Base-by-base conservation (phyloP, 306 rosid species). In the Trichosanthes cucumerina region DNA sequence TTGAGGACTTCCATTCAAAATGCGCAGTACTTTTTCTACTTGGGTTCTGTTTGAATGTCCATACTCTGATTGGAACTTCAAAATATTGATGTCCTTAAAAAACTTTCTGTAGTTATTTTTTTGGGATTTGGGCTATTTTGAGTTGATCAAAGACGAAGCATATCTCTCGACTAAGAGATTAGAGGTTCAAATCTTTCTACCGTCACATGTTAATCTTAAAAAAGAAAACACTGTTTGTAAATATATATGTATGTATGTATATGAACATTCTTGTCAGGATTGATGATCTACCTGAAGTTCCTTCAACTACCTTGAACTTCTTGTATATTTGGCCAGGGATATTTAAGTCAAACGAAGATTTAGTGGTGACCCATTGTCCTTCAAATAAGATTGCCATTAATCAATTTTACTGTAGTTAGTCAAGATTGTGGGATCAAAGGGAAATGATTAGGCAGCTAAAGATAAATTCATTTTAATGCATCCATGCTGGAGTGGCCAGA, bases 381-480 rank as follows among this genome's bases (percentile, higher is more conserved):
- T 14, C 24, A 74, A 50, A 52, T 34, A 19, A 33, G 8, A 50
- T 16, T 74, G 26, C 31, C 50, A 21, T 68, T 44, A 43, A 70
- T 70, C 76, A 70, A 44, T 24, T 74, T 62, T 4, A 33, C 63
- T 74, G 63, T 74, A 52, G 63, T 74, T 52, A 50, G 78, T 74
- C 78, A 52, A 74, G 62, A 31, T 50, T 74, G 78, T 74, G 63
- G 78, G 78, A 50, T 74, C 78, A 28, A 15, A 74, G 39, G 46
- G 78, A 74, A 74, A 74, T 50, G 11, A 74, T 74, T 74, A 52
- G 43, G 78, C 60, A 50, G 83, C 33, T 18, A 81, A 86, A 83
- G 78, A 63, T 52, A 5, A 73, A 49, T 43, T 9, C 21, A 71
- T 71, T 71, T 71, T 66, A 66, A 66, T 43, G 28, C 7, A 71